Base-by-base conservation (phyloP, 2,329 filamentous ascomycete genomes). In the Epichloe coenophiala region DNA sequence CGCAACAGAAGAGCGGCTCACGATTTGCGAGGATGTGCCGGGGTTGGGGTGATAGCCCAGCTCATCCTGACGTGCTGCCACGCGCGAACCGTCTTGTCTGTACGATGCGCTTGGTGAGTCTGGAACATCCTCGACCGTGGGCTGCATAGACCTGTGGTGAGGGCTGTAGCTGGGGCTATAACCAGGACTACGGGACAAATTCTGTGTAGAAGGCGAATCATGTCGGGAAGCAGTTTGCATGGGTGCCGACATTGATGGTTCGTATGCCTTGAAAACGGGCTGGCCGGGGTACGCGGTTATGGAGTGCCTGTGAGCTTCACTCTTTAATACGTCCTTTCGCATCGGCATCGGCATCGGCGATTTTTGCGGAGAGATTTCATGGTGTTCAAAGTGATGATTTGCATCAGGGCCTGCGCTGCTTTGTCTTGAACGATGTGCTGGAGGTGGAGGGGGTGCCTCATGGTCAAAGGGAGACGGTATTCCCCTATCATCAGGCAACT, bases 71-170 rank as follows among this genome's bases (percentile, higher is more conserved):
- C 35, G 21, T 17, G 59, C 55, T 31, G 57, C 55, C 45, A 58
- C 52, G 41, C 59, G 57, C 38, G 57, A 54, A 17, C 50, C 56
- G 47, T 56, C 58, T 15, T 61, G 58, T 31, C 59, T 49, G 45
- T 57, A 54, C 7, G 59, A 54, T n/a, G 66, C 61, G 6, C 56
- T 57, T 1, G 71, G 68, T 1, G 76, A 74, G 46, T 81, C 78
- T 4, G 80, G 79, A 5, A 74, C 78, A 55, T 84, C 81, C 59
- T 84, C 81, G 5, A 80, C 79, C 6, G 75, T 82, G 3, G 76
- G 78, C 57, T 81, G 80, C 76, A 80, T 74, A 1, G 74, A 72
- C 52, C 71, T 70, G 58, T 69, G 66, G 40, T 72, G 72, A 38
- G 63, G 58, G 49, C 74, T 75, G 57, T 70, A 73, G n/a, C 60